These are phyloP conservation scores for Immersiella caudata DNA, from an alignment of 495 filamentous ascomycete genomes.

Conservation along the genomic window DNA sequence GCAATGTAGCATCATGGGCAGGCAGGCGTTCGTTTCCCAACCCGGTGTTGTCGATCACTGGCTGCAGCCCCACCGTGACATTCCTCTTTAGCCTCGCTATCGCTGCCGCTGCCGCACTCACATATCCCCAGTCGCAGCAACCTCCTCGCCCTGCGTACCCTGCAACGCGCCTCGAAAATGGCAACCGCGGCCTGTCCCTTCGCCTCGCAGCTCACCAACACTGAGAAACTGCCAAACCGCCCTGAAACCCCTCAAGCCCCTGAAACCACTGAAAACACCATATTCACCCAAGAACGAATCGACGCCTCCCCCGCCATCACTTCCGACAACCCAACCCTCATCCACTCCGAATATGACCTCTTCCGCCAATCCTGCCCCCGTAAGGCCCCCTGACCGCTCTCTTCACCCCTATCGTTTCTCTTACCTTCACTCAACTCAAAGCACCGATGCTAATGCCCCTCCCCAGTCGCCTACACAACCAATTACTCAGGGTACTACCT, in stretches of 20 bases:
- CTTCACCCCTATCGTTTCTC: too few relatives aligned
- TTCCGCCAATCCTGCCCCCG: conserved; percentile 19
- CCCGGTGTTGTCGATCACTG: not conserved
- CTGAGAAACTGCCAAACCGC: not conserved
- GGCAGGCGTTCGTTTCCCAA: not conserved
- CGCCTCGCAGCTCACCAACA: not conserved
- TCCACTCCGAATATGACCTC: conserved; percentile 21
- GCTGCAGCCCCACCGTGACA: not conserved
- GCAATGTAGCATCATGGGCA: not conserved
- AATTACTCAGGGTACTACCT: conserved; percentile 23
- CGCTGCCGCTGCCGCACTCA: too few relatives aligned
- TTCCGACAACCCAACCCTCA: conserved; percentile 14
- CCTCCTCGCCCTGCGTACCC: not conserved
- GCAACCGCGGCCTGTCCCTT: not conserved
- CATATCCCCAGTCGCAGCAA: too few relatives aligned
- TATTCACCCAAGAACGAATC: conserved; percentile 19
- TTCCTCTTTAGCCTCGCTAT: not conserved
- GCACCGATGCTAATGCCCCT: too few relatives aligned
- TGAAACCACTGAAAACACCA: not conserved
- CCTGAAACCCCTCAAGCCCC: not conserved
- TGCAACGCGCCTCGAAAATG: not conserved
- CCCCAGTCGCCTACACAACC: conserved; percentile 11
- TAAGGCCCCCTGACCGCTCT: too few relatives aligned
- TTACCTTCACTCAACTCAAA: too few relatives aligned
- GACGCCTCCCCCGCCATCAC: conserved; percentile 19